Evolutionary conservation across 345 rosid genomes (phyloP), one percentile per base, ranked within the genome.

Genomic region (Eucalyptus victrix): DNA sequence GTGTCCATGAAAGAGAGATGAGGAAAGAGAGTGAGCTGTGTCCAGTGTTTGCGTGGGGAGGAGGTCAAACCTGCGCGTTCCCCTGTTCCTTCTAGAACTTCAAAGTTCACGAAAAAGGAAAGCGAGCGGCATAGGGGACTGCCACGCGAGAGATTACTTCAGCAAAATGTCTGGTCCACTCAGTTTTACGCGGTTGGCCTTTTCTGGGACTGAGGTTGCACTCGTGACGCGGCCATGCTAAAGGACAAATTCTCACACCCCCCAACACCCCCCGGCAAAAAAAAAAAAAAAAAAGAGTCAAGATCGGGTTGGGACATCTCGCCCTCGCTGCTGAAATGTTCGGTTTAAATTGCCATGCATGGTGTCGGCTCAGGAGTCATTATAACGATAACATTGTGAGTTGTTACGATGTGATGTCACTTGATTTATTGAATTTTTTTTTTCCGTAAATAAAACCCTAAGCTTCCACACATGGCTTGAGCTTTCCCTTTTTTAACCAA

Each of bases 241-340:
- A 67, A 32, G 37, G 44, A 44, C 44, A 34, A 34, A 21, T 32
- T 13, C 37, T 12, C 37, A 14, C 9, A 7, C 1, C 2, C 53
- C 2, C 3, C 53, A 3, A 0, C 7, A 1, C 19, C 2, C 6
- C 8, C 53, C 7, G 17, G 4, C 14, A 0, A 4, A 13, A 4
- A 49, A 13, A 53, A 8, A 51, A 17, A 6, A 5, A 6, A 26
- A 26, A 24, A 5, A 14, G 8, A n/a, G 16, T n/a, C 50, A 4
- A 2, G 50, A 49, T 49, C 1, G 19, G 3, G 76, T n/a, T 2
- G 76, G 11, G 72, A 65, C 2, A 1, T 65, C 21, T n/a, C 40
- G 11, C 37, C 3, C 76, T 65, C 11, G 42, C 42, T 6, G 4
- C 24, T 34, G 12, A 17, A 34, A 69, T 69, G 7, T 69, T 32